Conservation (phyloP, 306 rosid species). For the Gynostemma pentaphyllum region DNA sequence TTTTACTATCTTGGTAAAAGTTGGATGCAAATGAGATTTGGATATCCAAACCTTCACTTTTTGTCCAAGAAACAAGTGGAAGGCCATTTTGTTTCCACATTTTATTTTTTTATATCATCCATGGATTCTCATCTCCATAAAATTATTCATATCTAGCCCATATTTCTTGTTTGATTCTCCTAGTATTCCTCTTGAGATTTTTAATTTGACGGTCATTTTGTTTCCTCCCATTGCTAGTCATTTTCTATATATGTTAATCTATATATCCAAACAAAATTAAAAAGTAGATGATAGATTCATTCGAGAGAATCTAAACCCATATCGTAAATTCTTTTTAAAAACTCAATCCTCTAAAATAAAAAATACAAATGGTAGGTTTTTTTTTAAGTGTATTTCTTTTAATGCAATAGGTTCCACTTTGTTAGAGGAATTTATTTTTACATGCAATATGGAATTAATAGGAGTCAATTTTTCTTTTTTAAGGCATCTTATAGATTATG, state of each 20-base stretch:
- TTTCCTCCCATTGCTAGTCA: not conserved
- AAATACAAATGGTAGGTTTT: too few species aligned
- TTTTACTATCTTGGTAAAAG: not conserved
- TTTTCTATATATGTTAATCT: not conserved
- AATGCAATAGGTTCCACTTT: too few species aligned
- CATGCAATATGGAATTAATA: too few species aligned
- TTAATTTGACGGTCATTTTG: not conserved
- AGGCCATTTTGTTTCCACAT: not conserved
- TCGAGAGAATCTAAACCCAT: too few species aligned
- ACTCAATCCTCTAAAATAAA: too few species aligned
- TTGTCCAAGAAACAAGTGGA: slow-evolving; percentile 12
- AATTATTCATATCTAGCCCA: not conserved
- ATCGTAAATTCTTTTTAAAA: too few species aligned
- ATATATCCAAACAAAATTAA: too few species aligned
- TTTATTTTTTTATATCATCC: not conserved
- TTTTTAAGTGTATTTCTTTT: too few species aligned
- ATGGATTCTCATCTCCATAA: not conserved
- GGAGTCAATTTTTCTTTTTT: too few species aligned
- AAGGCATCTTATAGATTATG: too few species aligned
- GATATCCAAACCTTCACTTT: slow-evolving; percentile 13
- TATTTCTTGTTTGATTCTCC: slow-evolving; percentile 4
- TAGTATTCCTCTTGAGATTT: not conserved
- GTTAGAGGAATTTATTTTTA: too few species aligned
- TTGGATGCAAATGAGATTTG: slow-evolving; percentile 12
- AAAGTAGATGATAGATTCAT: too few species aligned